A percentile compares a stretch with the other conserved stretches of the same genome.
phyloP scores from a whole-genome alignment of 116 monocot genomes.

The Papilionanthe hybrid region DNA sequence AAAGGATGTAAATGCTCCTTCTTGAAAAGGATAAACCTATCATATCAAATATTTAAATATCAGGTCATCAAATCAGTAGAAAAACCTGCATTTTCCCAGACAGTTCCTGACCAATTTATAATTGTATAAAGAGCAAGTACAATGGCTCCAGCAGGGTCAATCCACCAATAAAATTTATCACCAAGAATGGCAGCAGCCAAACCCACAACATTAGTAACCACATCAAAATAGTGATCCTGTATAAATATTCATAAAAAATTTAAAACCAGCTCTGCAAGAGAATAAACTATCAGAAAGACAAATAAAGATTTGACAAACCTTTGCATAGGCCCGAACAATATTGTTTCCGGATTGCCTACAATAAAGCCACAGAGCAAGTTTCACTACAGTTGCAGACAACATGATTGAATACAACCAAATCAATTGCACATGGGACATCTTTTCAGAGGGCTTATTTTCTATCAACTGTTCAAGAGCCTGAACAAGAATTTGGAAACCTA shows the following conservation, averaged over 20 bases:
- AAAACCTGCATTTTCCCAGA: conserved; percentile 94
- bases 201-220: conserved; percentile 87
- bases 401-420: conserved; percentile 82
- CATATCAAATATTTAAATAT: background rate
- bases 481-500: conserved; percentile 88
- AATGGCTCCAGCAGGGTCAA: conserved; percentile 86
- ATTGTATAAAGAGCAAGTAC: conserved; percentile 88
- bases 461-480: conserved; percentile 74
- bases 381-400: conserved; percentile 75
- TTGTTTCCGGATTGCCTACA: conserved; percentile 78
- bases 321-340: conserved; percentile 91
- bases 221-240: conserved; percentile 97
- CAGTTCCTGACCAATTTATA: conserved; percentile 87
- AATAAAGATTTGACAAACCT: conserved; percentile 35
- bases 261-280: background rate
- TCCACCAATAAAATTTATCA: conserved; percentile 91
- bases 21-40: background rate
- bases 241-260: background rate
- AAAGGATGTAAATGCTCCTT: too few relatives aligned
- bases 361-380: conserved; percentile 85
- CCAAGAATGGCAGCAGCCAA: conserved; percentile 87
- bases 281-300: background rate
- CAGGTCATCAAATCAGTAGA: background rate
- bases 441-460: conserved; percentile 37
- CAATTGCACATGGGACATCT: conserved; percentile 45